These are phyloP conservation scores for Trebouxiophyceae sp. DNA, from an alignment of 163 green algal species.

Conservation along the genomic window DNA sequence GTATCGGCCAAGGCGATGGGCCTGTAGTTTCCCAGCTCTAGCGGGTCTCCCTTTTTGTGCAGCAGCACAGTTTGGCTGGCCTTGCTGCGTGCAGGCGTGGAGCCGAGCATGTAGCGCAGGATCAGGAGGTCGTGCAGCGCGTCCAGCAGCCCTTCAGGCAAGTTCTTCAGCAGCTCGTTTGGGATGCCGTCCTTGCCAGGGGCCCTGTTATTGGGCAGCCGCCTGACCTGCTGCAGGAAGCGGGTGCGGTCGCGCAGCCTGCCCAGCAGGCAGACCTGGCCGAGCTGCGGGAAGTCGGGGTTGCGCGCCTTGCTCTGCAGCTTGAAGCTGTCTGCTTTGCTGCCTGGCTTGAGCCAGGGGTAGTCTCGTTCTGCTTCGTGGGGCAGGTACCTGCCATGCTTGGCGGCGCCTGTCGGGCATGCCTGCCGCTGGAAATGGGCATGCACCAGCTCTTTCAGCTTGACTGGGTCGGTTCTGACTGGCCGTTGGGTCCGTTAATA, in stretches of 20 bases:
- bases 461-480: not conserved
- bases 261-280: not conserved
- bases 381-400: too few relatives aligned
- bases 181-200: slow-evolving; percentile 13
- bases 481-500: not conserved
- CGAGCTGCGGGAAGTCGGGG: too few relatives aligned
- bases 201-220: slow-evolving; percentile 9
- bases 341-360: too few relatives aligned
- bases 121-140: slow-evolving; percentile 12
- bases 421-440: slow-evolving; percentile 4
- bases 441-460: not conserved
- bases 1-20: slow-evolving; percentile 20
- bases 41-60: slow-evolving; percentile 5
- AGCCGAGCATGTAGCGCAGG: slow-evolving; percentile 16
- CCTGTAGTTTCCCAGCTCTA: slow-evolving; percentile 15
- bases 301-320: too few relatives aligned
- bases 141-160: not conserved
- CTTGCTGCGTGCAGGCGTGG: slow-evolving; percentile 22
- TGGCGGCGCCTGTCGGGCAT: too few relatives aligned
- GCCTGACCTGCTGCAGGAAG: slow-evolving; percentile 1
- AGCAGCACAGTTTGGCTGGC: slow-evolving; percentile 18
- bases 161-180: slow-evolving; percentile 24
- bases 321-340: too few relatives aligned
- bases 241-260: not conserved
- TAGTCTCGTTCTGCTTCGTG: too few relatives aligned